Conservation (phyloP, 2,329 filamentous ascomycete species). For the Ophiostoma piceae region DNA sequence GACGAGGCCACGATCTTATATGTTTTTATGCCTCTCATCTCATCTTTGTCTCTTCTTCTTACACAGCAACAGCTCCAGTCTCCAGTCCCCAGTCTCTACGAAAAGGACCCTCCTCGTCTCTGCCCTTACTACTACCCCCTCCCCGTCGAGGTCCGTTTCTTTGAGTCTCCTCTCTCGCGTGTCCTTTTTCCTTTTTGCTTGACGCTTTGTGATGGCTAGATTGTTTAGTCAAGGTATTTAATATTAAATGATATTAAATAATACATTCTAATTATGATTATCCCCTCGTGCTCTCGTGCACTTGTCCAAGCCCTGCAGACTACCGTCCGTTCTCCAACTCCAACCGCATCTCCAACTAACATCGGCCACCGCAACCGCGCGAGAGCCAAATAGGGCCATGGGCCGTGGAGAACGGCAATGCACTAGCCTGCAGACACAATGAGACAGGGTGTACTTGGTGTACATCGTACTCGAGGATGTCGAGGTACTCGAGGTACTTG, state of each 20-base stretch:
- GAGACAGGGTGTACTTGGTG: background rate
- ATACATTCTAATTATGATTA: background rate
- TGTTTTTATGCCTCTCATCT: background rate
- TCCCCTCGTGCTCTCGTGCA: too few relatives aligned
- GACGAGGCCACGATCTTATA: slow-evolving; percentile 5
- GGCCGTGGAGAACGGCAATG: background rate
- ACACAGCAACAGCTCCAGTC: background rate
- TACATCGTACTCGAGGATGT: background rate
- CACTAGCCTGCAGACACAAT: too few relatives aligned
- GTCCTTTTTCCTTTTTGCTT: background rate
- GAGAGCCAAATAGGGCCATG: background rate
- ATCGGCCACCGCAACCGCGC: background rate
- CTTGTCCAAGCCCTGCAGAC: background rate
- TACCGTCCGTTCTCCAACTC: background rate
- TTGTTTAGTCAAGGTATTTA: too few relatives aligned
- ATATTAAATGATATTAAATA: too few relatives aligned
- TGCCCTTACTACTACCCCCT: background rate
- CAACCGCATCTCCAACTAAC: background rate
- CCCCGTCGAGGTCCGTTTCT: background rate
- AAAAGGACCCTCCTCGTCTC: background rate
- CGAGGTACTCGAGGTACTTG: background rate
- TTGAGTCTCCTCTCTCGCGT: background rate
- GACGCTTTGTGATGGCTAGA: background rate
- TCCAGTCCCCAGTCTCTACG: background rate
- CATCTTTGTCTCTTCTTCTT: background rate